These are phyloP conservation scores for Venustampulla echinocandica DNA, from an alignment of 495 filamentous ascomycete genomes.

Conservation along the genomic window DNA sequence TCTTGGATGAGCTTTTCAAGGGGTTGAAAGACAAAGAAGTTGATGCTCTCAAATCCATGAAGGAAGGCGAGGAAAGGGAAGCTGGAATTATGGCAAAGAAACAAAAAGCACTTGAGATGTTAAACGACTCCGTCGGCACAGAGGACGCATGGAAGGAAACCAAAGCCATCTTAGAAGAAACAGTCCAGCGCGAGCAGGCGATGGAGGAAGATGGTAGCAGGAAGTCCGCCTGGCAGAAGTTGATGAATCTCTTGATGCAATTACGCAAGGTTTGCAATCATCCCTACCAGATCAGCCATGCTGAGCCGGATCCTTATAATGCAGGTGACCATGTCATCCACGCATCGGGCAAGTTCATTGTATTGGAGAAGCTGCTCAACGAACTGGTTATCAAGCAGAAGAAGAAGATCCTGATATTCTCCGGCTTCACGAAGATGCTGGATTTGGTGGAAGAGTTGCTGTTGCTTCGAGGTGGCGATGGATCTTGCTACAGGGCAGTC, in stretches of 20 bases:
- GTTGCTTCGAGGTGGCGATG: slow-evolving; percentile 36
- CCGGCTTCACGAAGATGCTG: slow-evolving; percentile 50
- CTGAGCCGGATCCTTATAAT: slow-evolving; percentile 43
- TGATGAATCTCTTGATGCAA: slow-evolving; percentile 59
- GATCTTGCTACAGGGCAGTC: slow-evolving; percentile 37
- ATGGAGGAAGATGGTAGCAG: slow-evolving; percentile 29
- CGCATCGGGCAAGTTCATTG: slow-evolving; percentile 55
- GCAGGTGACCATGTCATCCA: slow-evolving; percentile 42
- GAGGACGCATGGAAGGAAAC: slow-evolving; percentile 37
- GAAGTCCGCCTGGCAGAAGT: slow-evolving; percentile 39
- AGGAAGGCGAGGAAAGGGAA: slow-evolving; percentile 15
- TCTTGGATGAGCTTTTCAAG: slow-evolving; percentile 47
- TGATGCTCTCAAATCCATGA: slow-evolving; percentile 26
- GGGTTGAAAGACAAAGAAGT: slow-evolving; percentile 40
- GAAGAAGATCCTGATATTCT: slow-evolving; percentile 57
- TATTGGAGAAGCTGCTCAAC: slow-evolving; percentile 51
- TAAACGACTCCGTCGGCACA: slow-evolving; percentile 13
- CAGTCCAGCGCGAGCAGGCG: slow-evolving; percentile 27
- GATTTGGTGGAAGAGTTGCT: slow-evolving; percentile 54
- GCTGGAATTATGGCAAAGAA: slow-evolving; percentile 17
- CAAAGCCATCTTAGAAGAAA: slow-evolving; percentile 35
- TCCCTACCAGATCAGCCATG: slow-evolving; percentile 47
- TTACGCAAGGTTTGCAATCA: slow-evolving; percentile 57
- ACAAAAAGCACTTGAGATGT: slow-evolving; percentile 20
- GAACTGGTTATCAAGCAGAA: slow-evolving; percentile 46